phyloP scores from a whole-genome alignment of 1,284 basidiomycete genomes.

The Ceratobasidium sp. region DNA sequence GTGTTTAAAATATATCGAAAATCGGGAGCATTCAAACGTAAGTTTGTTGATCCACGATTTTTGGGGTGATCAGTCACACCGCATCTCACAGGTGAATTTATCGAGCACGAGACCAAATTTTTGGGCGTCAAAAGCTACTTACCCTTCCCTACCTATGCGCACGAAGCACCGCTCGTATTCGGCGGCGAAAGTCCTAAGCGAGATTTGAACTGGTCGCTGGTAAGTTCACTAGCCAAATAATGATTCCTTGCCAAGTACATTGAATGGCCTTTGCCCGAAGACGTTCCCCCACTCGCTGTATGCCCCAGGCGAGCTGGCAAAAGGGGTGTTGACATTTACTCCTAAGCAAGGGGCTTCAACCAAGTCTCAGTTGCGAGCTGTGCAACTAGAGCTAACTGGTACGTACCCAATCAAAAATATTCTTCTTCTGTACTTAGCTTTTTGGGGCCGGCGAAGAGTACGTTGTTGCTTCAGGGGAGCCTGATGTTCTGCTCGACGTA shows the following conservation, averaged over 20 bases:
- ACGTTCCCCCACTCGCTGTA: slow-evolving; percentile 28
- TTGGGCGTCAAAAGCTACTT: slow-evolving; percentile 30
- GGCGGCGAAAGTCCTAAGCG: slow-evolving; percentile 25
- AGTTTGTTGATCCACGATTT: not conserved
- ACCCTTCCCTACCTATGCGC: slow-evolving; percentile 16
- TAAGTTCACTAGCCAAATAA: not conserved
- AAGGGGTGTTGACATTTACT: slow-evolving; percentile 9
- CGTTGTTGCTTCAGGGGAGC: slow-evolving; percentile 35
- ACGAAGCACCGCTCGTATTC: slow-evolving; percentile 5
- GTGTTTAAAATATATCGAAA: slow-evolving; percentile 34
- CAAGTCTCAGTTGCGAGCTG: slow-evolving; percentile 26
- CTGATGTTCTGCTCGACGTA: slow-evolving; percentile 27
- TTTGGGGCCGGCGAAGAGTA: slow-evolving; percentile 20
- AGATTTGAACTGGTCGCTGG: slow-evolving; percentile 30
- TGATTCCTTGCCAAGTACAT: not conserved
- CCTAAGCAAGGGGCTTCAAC: slow-evolving; percentile 18
- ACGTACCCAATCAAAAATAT: not conserved
- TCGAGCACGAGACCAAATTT: slow-evolving; percentile 30
- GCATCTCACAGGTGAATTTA: slow-evolving; percentile 26
- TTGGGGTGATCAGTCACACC: not conserved
- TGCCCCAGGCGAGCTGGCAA: slow-evolving; percentile 21
- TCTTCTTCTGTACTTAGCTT: not conserved
- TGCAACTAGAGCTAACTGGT: slow-evolving; percentile 35
- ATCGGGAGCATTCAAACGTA: slow-evolving; percentile 36
- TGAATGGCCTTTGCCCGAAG: slow-evolving; percentile 2